Conservation (phyloP, 2,329 filamentous ascomycete genomes). For the Hymenoscyphus linearis region DNA sequence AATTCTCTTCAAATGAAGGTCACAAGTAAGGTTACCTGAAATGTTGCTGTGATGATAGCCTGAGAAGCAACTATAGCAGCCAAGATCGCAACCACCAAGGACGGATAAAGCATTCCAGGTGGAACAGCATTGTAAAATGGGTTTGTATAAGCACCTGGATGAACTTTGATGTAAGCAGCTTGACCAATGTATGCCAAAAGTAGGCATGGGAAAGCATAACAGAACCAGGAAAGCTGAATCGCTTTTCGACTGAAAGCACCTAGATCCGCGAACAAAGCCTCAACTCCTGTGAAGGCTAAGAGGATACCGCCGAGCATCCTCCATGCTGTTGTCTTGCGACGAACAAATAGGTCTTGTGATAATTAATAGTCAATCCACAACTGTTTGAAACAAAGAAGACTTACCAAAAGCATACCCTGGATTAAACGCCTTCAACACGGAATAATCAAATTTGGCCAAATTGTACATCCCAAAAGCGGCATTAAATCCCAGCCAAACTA, state of each 20-base stretch:
- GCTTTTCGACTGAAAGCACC: conserved; percentile 67
- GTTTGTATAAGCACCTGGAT: conserved; percentile 58
- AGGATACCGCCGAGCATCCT: conserved; percentile 61
- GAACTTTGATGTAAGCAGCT: conserved; percentile 61
- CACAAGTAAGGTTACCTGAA: conserved; percentile 42
- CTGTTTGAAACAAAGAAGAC: background rate
- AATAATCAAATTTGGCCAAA: conserved; percentile 44
- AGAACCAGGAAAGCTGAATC: conserved; percentile 68
- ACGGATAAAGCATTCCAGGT: conserved; percentile 61
- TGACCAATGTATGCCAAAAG: conserved; percentile 49
- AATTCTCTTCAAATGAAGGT: background rate
- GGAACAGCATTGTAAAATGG: conserved; percentile 70
- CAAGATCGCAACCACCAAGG: conserved; percentile 61
- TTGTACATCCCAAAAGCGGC: conserved; percentile 59
- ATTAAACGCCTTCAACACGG: conserved; percentile 49
- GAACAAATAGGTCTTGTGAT: conserved; percentile 44
- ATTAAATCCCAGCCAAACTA: conserved; percentile 63
- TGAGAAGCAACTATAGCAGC: conserved; percentile 75
- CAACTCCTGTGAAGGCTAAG: conserved; percentile 69
- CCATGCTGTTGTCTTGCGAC: conserved; percentile 56
- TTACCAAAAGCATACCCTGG: conserved; percentile 49
- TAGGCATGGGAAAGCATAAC: conserved; percentile 61
- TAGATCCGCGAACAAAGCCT: conserved; percentile 71
- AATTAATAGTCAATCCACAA: background rate
- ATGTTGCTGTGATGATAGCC: conserved; percentile 72